Evolutionary conservation across 805 yeast genomes (phyloP).

Genomic region (Candida chauliodis): DNA sequence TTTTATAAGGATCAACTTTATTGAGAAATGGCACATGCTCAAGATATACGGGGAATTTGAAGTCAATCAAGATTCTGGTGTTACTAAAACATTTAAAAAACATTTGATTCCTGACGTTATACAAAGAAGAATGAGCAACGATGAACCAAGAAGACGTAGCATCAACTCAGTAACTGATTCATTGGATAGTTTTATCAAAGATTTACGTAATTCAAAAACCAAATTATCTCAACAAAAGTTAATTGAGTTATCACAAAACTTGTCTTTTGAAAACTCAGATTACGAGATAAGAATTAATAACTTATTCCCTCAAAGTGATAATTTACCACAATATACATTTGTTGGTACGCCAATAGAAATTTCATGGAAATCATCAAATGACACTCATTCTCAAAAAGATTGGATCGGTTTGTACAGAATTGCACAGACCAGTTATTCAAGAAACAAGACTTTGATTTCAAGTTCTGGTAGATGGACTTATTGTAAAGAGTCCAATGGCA

Average conservation of each 20-base stretch:
- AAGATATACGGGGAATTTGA: slow-evolving; percentile 67
- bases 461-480: slow-evolving; percentile 64
- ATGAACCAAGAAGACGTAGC: slow-evolving; percentile 21
- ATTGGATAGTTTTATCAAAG: slow-evolving; percentile 44
- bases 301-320: slow-evolving; percentile 12
- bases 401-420: slow-evolving; percentile 79
- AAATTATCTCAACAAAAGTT: slow-evolving; percentile 32
- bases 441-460: slow-evolving; percentile 54
- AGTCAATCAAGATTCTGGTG: slow-evolving; percentile 52
- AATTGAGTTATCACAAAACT: slow-evolving; percentile 37
- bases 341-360: slow-evolving; percentile 55
- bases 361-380: slow-evolving; percentile 50
- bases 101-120: slow-evolving; percentile 40
- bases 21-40: slow-evolving; percentile 76
- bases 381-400: slow-evolving; percentile 46
- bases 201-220: slow-evolving; percentile 32
- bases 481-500: slow-evolving; percentile 38
- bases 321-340: slow-evolving; percentile 14
- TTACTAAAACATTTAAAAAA: slow-evolving; percentile 40
- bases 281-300: slow-evolving; percentile 25
- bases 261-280: slow-evolving; percentile 35
- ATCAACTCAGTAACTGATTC: slow-evolving; percentile 41
- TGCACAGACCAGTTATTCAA: slow-evolving; percentile 53
- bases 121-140: slow-evolving; percentile 26
- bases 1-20: slow-evolving; percentile 63